phyloP scores from a whole-genome alignment of 106 monocot species.

The Dactylorhiza incarnata region DNA sequence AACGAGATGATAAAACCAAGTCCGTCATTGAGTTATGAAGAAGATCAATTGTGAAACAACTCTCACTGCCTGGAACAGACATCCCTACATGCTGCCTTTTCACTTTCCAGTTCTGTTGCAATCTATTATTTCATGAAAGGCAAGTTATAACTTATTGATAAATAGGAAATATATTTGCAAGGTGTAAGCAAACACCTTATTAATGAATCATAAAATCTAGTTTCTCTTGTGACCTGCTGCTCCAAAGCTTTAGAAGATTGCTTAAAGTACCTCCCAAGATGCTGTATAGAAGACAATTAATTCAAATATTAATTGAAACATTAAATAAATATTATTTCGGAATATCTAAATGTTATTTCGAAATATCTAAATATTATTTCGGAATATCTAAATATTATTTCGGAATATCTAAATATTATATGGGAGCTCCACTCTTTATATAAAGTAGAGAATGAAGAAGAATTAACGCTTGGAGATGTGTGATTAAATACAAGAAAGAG shows the following conservation, averaged over 20 bases:
- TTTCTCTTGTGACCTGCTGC: slow-evolving; percentile 68
- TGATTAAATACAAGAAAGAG: too few species aligned
- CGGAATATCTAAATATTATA: too few species aligned
- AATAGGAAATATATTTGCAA: slow-evolving; percentile 2
- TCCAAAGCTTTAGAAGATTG: slow-evolving; percentile 89
- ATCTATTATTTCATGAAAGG: slow-evolving; percentile 31
- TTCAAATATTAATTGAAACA: too few species aligned
- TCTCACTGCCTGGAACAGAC: slow-evolving; percentile 62
- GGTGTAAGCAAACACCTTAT: slow-evolving; percentile 44
- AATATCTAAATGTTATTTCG: too few species aligned
- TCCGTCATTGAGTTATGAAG: slow-evolving; percentile 54
- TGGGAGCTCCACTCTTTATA: too few species aligned
- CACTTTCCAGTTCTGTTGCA: slow-evolving; percentile 98
- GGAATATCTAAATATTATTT: too few species aligned
- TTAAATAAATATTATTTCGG: too few species aligned
- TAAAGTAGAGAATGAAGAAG: too few species aligned
- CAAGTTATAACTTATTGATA: neutral
- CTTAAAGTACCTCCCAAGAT: slow-evolving; percentile 82
- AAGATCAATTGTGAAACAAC: slow-evolving; percentile 79
- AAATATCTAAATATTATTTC: too few species aligned
- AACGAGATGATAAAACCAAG: slow-evolving; percentile 17
- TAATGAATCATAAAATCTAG: slow-evolving; percentile 82
- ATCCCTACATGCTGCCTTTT: slow-evolving; percentile 65
- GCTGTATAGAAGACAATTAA: slow-evolving; percentile 24
- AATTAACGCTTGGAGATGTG: too few species aligned